Evolutionary conservation across 257 asterid species (phyloP), one percentile per base, ranked within the genome.

Genomic region (Solanum dulcamara): DNA sequence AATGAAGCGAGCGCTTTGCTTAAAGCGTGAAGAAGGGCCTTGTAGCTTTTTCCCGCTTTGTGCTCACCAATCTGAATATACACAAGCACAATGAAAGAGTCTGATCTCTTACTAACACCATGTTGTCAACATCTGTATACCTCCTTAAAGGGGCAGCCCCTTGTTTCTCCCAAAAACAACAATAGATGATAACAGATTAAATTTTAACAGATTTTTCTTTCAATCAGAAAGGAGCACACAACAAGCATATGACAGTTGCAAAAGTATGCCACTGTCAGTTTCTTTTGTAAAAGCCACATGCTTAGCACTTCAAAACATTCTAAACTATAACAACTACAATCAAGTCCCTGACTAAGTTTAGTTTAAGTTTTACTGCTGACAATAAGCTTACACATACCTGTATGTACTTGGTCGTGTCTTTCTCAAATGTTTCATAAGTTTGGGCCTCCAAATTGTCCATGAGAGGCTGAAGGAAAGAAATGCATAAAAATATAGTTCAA

Each of bases 371-470:
- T 28, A 48, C 59, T 44, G 60, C 26, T 46, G 81, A 77, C 83
- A 26, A 77, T 46, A 46, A 17, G 83, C 42, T 77, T 46, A 33
- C 15, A 64, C 37, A 8, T 88, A 97, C 99, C 98, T 97, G 99
- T 83, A 91, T 89, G 88, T 97, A 97, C 88, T 97, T 95, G 33
- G 89, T 92, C 0, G 98, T 93, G 88, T 97, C 99, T 91, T 93
- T 97, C 88, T 97, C 99, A 89, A 97, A 97, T 74, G 93, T 97
- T 90, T 97, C 99, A 83, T 97, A 97, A 50, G 99, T 97, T 90
- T 97, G 98, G 68, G 98, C 98, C 94, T 97, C 99, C 91, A 97
- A 89, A 90, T 97, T 97, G 89, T 97, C 99, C 99, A 97, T 97
- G 81, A 97, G 99, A 86, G 99, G 99, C 99, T 97, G 95, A 92